Evolutionary conservation across 2,329 filamentous ascomycete genomes (phyloP), one percentile per base, ranked within the genome.

Genomic region (Fonsecaea monophora): DNA sequence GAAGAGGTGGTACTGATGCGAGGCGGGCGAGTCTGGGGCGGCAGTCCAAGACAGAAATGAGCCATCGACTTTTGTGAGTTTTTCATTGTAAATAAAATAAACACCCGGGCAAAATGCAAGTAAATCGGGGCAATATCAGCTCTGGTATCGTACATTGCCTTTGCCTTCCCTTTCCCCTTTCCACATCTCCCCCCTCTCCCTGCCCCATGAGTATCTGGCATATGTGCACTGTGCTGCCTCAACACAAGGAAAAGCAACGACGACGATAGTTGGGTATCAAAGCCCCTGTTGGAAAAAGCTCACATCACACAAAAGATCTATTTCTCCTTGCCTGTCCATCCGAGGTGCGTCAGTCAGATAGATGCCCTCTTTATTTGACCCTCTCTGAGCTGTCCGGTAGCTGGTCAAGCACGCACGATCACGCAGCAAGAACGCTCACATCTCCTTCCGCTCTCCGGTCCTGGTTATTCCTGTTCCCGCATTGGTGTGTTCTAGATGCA

Each of bases 1-100:
- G 67, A 67, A 34, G 62, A 67, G 55, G 58, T 67, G 5, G 65
- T 69, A 8, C 59, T 69, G 25, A 67, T 60, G 61, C 64, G 68
- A 8, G 61, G 45, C 4, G 67, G 61, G 2, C 58, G 61, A 12
- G 60, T 63, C 13, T 65, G 53, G 62, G 55, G 57, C 42, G 38
- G 56, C 2, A 32, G 4, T 5, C 30, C 30, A 32, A 25, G 18
- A 32, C 8, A 50, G 40, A 60, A 25, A 12, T 30, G 45, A 30
- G 3, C 13, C 45, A 1, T 50, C 18, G 45, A 5, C 21, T 50
- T 25, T 10, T 25, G 9, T 25, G 45, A 32, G 30, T 32, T 30
- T 25, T 50, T 18, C 45, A 50, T 13, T 50, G 45, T 25, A 30
- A 40, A 40, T 40, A 2, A 10, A 6, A 50, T 57, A 21, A 12